Conservation (phyloP, 2,329 filamentous ascomycete genomes). For the Escovopsis weberi region DNA sequence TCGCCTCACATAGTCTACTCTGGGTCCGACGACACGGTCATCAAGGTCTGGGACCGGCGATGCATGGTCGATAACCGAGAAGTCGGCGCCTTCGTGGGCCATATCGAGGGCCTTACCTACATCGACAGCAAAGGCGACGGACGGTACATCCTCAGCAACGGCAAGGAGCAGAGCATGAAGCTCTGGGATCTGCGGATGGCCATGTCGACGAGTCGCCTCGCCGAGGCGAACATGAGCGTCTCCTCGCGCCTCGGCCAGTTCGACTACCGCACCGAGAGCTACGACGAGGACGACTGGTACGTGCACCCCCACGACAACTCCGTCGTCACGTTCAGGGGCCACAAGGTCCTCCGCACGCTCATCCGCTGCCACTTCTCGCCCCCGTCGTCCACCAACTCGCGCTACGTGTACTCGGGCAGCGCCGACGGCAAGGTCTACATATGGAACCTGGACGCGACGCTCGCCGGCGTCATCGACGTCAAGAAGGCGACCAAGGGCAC, state of each 20-base stretch:
- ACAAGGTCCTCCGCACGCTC: conserved; percentile 75
- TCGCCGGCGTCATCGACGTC: conserved; percentile 68
- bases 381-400: conserved; percentile 66
- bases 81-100: conserved; percentile 51
- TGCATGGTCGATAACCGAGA: conserved; percentile 74
- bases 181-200: conserved; percentile 90
- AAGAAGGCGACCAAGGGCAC: conserved; percentile 50
- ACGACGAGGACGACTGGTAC: conserved; percentile 47
- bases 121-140: conserved; percentile 58
- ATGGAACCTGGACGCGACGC: conserved; percentile 84
- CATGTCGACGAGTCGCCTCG: conserved; percentile 55
- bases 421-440: conserved; percentile 81
- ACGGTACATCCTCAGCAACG: conserved; percentile 80
- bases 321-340: conserved; percentile 83
- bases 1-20: conserved; percentile 93
- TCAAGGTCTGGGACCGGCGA: conserved; percentile 93
- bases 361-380: conserved; percentile 95
- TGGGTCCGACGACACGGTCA: conserved; percentile 82
- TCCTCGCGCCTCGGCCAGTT: conserved; percentile 44
- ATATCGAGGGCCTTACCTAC: conserved; percentile 53
- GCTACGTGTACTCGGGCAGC: conserved; percentile 88
- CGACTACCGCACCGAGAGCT: conserved; percentile 59
- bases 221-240: conserved; percentile 37
- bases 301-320: conserved; percentile 70
- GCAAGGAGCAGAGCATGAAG: conserved; percentile 94